Percentiles rank a stretch among this genome's conserved stretches.
Evolutionary conservation across 2,329 filamentous ascomycete species (phyloP).

Genomic region (Hyphodiscus sp.): DNA sequence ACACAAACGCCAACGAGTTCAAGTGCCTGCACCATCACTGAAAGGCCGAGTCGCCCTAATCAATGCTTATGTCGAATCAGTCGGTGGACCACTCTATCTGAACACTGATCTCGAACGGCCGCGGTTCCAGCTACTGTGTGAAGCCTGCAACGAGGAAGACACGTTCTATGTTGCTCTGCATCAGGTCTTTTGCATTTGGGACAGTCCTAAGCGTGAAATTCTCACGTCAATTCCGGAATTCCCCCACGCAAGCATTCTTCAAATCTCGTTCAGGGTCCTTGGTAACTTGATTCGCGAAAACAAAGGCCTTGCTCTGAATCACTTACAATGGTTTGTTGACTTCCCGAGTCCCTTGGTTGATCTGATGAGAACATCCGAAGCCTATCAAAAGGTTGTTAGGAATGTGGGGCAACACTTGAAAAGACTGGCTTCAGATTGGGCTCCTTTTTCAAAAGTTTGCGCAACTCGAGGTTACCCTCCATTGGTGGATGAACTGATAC

Average conservation of each 20-base stretch:
- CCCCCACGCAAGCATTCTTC: slow-evolving; percentile 16
- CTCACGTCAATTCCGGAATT: slow-evolving; percentile 32
- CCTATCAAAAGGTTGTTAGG: slow-evolving; percentile 27
- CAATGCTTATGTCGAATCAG: slow-evolving; percentile 19
- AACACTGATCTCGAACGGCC: slow-evolving; percentile 35
- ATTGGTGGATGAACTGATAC: slow-evolving; percentile 48
- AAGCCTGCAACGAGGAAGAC: slow-evolving; percentile 52
- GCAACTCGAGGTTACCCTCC: slow-evolving; percentile 42
- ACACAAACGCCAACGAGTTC: slow-evolving; percentile 13
- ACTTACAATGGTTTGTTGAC: slow-evolving; percentile 38
- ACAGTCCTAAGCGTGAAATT: slow-evolving; percentile 14
- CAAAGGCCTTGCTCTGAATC: slow-evolving; percentile 30
- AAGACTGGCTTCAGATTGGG: slow-evolving; percentile 38
- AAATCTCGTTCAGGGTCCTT: slow-evolving; percentile 32
- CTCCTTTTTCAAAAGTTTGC: slow-evolving; percentile 32
- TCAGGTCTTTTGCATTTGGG: slow-evolving; percentile 57
- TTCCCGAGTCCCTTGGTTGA: slow-evolving; percentile 38
- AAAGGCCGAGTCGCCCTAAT: slow-evolving; percentile 19
- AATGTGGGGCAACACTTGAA: slow-evolving; percentile 40
- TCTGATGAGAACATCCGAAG: slow-evolving; percentile 26
- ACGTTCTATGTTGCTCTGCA: slow-evolving; percentile 59
- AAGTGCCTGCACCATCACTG: slow-evolving; percentile 18
- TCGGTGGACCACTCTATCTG: slow-evolving; percentile 20
- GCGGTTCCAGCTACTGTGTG: slow-evolving; percentile 47
- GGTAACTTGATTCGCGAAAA: slow-evolving; percentile 41